A percentile compares a stretch with the other conserved stretches of the same genome.
Evolutionary conservation across 1,139 yeast species (phyloP).

Genomic region (Saccharomyces hybrid): DNA sequence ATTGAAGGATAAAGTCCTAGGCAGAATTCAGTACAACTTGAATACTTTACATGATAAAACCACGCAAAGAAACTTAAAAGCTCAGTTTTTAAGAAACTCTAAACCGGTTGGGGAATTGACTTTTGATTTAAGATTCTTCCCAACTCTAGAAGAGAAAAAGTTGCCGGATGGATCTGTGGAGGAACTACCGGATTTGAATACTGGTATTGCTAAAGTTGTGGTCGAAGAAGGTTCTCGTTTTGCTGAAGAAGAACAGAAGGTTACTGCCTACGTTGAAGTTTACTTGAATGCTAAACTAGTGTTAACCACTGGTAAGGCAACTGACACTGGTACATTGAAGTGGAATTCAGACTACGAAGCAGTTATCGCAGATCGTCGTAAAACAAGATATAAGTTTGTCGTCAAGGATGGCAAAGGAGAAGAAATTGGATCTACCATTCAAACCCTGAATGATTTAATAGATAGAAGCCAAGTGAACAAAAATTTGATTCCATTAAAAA

Average conservation of each 20-base stretch:
- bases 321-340: conserved; percentile 58
- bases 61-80: conserved; percentile 43
- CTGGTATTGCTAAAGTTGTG: conserved; percentile 68
- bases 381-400: conserved; percentile 56
- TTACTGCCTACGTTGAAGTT: conserved; percentile 62
- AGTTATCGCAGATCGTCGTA: conserved; percentile 66
- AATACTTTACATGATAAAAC: conserved; percentile 52
- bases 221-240: conserved; percentile 21
- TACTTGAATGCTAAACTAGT: conserved; percentile 53
- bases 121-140: conserved; percentile 67
- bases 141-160: conserved; percentile 64
- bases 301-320: conserved; percentile 48
- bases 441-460: conserved; percentile 60
- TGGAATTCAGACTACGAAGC: conserved; percentile 64
- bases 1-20: conserved; percentile 73
- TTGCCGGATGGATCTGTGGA: conserved; percentile 78
- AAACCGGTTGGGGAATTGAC: conserved; percentile 68
- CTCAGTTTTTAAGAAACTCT: conserved; percentile 63
- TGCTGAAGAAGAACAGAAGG: conserved; percentile 34
- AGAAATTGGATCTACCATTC: conserved; percentile 52
- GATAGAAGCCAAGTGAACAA: conserved; percentile 73
- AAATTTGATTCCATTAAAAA: conserved; percentile 61
- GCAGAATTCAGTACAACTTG: conserved; percentile 66
- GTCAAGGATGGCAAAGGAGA: conserved; percentile 57
- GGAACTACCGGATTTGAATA: conserved; percentile 85